Base-by-base conservation (phyloP, 257 asterid species). In the Leptodermis oblonga region DNA sequence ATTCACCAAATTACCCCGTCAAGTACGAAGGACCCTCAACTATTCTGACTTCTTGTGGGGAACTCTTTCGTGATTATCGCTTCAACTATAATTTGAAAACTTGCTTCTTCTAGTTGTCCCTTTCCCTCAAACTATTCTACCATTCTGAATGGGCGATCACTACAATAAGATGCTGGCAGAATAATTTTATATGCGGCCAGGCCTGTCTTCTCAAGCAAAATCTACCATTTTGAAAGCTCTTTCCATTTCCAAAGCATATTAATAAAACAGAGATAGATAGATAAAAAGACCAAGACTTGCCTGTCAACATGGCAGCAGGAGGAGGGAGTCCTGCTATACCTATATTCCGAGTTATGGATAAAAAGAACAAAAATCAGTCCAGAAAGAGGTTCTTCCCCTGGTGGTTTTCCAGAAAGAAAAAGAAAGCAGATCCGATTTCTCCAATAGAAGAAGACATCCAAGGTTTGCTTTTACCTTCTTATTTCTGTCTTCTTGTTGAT, bases 321-420 rank as follows among this genome's bases (percentile, higher is more conserved):
- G n/a, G n/a, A n/a, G 64, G 84, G 73, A 64, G 69, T 56, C 18
- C 70, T 65, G 54, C 55, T 67, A 18, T 51, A 36, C 34, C 55
- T 67, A 18, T 51, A 36, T 39, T 58, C 73, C 62, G 76, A 63
- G 62, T 31, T 73, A 87, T 91, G 96, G 96, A 82, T 75, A 79
- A 62, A 77, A 80, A 82, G 77, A 78, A 78, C 28, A 66, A 74
- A 22, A 76, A 30, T 60, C 79, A 76, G 68, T 84, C 77, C 62
- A 72, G 74, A 3, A 78, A 64, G 48, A 81, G 71, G 82, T 73
- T 89, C 60, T 73, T 89, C 60, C 85, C 58, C 20, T 77, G 83
- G 77, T 92, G 95, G 96, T 85, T 92, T 76, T 63, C 72, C 20
- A 80, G 89, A 78, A 86, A 81, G 80, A 78, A 77, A 23, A 92